Percentiles rank a stretch among this genome's conserved stretches.
These are phyloP conservation scores for Suillus bovinus DNA, from an alignment of 768 basidiomycete genomes.

Conservation along the genomic window DNA sequence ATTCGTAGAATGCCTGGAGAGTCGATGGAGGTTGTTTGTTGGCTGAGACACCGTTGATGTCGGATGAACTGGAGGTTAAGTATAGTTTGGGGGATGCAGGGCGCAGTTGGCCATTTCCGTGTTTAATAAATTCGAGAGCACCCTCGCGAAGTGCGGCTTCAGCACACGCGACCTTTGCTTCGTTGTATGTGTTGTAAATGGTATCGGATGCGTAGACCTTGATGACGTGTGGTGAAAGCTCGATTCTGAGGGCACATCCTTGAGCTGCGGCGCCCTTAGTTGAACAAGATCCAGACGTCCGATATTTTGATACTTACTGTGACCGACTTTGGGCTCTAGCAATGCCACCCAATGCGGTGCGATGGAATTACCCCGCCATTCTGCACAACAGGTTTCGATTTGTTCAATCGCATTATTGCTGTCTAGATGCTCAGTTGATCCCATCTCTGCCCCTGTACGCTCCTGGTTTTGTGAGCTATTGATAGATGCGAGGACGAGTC, in stretches of 20 bases:
- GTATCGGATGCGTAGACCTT: conserved; percentile 55
- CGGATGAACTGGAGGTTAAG: conserved; percentile 7
- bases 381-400: conserved; percentile 55
- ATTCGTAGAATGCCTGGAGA: conserved; percentile 63
- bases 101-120: conserved; percentile 50
- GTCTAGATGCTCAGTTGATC: not conserved
- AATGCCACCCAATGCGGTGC: conserved; percentile 55
- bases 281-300: not conserved
- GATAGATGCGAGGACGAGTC: conserved; percentile 28
- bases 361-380: conserved; percentile 55
- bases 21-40: conserved; percentile 31
- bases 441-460: not conserved
- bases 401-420: conserved; percentile 31
- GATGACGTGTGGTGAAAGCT: conserved; percentile 47
- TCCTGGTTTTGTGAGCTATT: conserved; percentile 27
- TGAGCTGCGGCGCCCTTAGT: conserved; percentile 34
- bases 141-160: conserved; percentile 51
- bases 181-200: conserved; percentile 36
- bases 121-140: conserved; percentile 58
- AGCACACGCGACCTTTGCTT: conserved; percentile 58
- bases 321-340: conserved; percentile 43
- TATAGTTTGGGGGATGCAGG: conserved; percentile 30
- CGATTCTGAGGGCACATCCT: conserved; percentile 60
- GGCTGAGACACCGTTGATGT: conserved; percentile 9
- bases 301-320: conserved; percentile 36